Conservation (phyloP, 139 green algal genomes). For the Chlorella sp. region DNA sequence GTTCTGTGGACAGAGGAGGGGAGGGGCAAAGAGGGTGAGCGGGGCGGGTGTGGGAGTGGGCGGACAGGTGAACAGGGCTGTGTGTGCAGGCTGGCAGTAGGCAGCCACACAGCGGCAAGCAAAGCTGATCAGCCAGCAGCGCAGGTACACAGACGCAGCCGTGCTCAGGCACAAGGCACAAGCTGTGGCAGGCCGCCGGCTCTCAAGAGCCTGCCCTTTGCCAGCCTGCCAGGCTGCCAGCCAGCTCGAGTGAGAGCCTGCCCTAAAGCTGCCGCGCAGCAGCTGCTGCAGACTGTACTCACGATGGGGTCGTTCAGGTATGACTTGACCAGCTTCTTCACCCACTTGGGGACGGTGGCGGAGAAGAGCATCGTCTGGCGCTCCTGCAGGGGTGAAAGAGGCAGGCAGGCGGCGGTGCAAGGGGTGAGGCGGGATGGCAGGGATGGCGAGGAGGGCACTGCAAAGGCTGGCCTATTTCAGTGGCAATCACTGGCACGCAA, state of each 20-base stretch:
- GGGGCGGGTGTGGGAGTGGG: neutral
- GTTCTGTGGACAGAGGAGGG: constrained; percentile 17
- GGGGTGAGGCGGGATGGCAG: neutral
- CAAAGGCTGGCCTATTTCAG: too few species aligned
- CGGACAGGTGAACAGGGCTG: neutral
- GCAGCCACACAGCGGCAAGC: neutral
- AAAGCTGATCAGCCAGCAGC: neutral
- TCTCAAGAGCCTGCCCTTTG: too few species aligned
- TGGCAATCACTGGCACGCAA: too few species aligned
- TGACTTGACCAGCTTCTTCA: constrained; percentile 82
- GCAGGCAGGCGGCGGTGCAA: neutral
- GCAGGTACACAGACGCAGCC: too few species aligned
- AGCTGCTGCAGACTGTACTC: neutral
- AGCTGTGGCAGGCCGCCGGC: too few species aligned
- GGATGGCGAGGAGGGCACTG: neutral
- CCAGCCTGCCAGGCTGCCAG: too few species aligned
- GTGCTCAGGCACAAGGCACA: too few species aligned
- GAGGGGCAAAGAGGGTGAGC: neutral
- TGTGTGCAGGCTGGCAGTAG: too few species aligned
- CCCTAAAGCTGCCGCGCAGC: too few species aligned
- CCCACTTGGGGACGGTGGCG: constrained; percentile 96
- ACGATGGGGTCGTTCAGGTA: constrained; percentile 81
- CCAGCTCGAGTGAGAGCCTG: too few species aligned
- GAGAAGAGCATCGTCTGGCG: constrained; percentile 98
- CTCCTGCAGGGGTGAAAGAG: constrained; percentile 30